A percentile compares a stretch with the other conserved stretches of the same genome.
These are phyloP conservation scores for Epithemia pelagica DNA, from an alignment of 108 stramenopile genomes.

Conservation along the genomic window DNA sequence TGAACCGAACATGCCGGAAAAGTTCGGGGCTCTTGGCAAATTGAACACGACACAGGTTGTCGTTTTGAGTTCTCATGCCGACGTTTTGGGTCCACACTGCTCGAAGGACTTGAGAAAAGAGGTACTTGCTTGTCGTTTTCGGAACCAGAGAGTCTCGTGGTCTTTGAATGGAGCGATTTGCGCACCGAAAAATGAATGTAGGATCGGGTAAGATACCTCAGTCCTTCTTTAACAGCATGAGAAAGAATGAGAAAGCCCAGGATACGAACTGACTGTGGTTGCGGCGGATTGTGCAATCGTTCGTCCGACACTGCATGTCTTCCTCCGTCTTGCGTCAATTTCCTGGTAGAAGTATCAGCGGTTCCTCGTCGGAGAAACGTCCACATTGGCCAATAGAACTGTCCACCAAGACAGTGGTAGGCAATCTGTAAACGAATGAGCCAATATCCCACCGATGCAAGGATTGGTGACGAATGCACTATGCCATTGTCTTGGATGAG, in stretches of 20 bases:
- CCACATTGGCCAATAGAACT: not conserved
- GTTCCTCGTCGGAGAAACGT: not conserved
- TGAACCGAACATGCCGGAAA: not conserved
- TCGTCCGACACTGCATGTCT: not conserved
- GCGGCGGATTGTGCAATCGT: not conserved
- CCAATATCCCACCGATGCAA: not conserved
- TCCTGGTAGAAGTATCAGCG: no score
- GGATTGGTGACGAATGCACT: no score
- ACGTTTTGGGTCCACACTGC: not conserved
- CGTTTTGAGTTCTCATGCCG: not conserved
- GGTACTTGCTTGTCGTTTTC: not conserved
- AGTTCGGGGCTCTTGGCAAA: not conserved
- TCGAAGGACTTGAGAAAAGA: not conserved
- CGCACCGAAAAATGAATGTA: not conserved
- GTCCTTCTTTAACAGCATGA: not conserved
- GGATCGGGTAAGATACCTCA: not conserved
- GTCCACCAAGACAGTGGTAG: not conserved
- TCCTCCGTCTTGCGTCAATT: no score
- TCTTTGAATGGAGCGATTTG: not conserved
- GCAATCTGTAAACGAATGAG: not conserved
- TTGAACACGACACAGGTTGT: not conserved
- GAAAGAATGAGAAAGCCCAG: not conserved
- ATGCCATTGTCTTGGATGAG: no score
- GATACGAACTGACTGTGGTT: not conserved
- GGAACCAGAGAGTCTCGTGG: not conserved